Conservation (phyloP, 2,329 filamentous ascomycete species). For the Pleomassaria siparia region DNA sequence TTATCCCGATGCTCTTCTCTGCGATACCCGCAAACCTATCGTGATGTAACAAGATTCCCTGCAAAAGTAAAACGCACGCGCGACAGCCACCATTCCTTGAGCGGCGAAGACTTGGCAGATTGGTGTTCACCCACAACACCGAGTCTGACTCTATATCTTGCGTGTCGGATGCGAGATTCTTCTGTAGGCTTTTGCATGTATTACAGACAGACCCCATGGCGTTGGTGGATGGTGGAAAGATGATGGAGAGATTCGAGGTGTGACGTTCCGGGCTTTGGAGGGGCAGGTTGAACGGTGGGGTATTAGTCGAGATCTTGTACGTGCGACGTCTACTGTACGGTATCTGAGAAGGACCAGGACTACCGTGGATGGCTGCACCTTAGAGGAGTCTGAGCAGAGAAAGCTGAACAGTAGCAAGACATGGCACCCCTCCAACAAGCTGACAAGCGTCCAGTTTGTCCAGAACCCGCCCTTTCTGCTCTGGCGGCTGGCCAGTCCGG, state of each 20-base stretch:
- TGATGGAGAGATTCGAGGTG: slow-evolving; percentile 5
- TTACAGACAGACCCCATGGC: slow-evolving; percentile 34
- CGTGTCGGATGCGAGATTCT: slow-evolving; percentile 19
- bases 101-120: slow-evolving; percentile 28
- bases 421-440: not conserved
- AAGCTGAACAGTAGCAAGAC: not conserved
- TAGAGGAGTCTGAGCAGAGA: not conserved
- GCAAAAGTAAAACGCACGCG: slow-evolving; percentile 36
- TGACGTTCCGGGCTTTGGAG: slow-evolving; percentile 2
- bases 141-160: slow-evolving; percentile 18
- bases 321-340: too few species aligned
- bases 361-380: not conserved
- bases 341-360: not conserved
- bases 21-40: slow-evolving; percentile 26
- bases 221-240: slow-evolving; percentile 8
- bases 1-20: slow-evolving; percentile 28
- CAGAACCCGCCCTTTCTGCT: slow-evolving; percentile 1
- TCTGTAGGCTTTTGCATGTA: slow-evolving; percentile 39
- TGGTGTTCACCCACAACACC: slow-evolving; percentile 30
- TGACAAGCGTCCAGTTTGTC: slow-evolving; percentile 6
- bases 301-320: slow-evolving; percentile 8
- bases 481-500: slow-evolving; percentile 1
- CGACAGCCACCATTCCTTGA: slow-evolving; percentile 33
- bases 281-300: slow-evolving; percentile 5
- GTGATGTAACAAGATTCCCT: slow-evolving; percentile 37